Conservation (phyloP, 2,329 filamentous ascomycete species). For the Fusarium pilosicola region DNA sequence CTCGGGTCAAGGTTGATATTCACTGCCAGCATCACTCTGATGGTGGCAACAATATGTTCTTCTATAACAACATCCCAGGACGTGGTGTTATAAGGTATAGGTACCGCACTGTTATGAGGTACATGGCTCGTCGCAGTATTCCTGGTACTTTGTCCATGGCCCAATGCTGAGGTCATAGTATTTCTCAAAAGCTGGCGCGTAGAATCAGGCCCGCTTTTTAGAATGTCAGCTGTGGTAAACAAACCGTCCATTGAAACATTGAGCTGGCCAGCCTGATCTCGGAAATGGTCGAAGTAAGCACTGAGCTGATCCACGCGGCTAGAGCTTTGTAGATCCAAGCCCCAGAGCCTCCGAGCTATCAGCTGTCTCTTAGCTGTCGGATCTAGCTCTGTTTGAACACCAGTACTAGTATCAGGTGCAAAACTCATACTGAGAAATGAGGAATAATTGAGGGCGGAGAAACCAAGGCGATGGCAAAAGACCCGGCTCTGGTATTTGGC, state of each 20-base stretch:
- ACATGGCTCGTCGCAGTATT: not conserved
- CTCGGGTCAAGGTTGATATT: not conserved
- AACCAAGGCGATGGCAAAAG: not conserved
- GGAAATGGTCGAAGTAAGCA: not conserved
- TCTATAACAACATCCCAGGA: not conserved
- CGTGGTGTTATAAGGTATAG: too few relatives aligned
- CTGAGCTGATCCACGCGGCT: not conserved
- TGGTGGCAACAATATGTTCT: not conserved
- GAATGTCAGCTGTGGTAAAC: not conserved
- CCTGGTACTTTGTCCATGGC: not conserved
- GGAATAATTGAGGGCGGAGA: not conserved
- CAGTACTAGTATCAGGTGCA: not conserved
- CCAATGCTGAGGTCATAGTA: not conserved
- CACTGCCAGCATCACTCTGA: not conserved
- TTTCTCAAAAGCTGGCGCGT: not conserved
- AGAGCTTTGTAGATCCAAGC: not conserved
- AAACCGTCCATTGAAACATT: not conserved
- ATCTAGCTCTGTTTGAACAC: not conserved
- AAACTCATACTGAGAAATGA: not conserved
- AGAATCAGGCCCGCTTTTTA: not conserved
- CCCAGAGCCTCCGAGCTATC: not conserved
- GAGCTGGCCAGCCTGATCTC: not conserved
- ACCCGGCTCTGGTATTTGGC: not conserved
- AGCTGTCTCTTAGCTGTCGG: not conserved
- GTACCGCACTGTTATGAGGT: accelerated